A percentile compares a stretch with the other conserved stretches of the same genome.
phyloP scores from a whole-genome alignment of 1,139 yeast genomes.

The Arxiozyma slooffiae region DNA sequence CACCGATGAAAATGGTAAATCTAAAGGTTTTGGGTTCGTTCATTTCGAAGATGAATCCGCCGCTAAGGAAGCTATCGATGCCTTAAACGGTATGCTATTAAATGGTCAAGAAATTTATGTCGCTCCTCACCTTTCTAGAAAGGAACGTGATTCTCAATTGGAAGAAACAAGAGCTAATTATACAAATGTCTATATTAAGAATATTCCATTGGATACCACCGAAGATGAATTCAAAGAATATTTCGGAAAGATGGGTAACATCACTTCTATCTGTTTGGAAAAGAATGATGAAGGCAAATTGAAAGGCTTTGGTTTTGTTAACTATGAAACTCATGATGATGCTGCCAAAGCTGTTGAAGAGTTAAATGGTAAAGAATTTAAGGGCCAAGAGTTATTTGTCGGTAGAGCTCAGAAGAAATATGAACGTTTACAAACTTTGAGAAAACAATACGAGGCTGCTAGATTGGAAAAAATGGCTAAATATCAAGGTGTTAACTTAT shows the following conservation, averaged over 20 bases:
- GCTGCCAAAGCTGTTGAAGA: slow-evolving; percentile 90
- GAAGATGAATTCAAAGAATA: slow-evolving; percentile 67
- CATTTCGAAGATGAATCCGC: slow-evolving; percentile 92
- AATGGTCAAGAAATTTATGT: slow-evolving; percentile 95
- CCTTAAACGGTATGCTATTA: slow-evolving; percentile 96
- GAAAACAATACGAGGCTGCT: slow-evolving; percentile 87
- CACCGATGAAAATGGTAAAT: slow-evolving; percentile 81
- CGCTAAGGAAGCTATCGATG: slow-evolving; percentile 91
- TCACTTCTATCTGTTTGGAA: slow-evolving; percentile 79
- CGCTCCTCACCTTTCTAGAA: slow-evolving; percentile 86
- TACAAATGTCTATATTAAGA: slow-evolving; percentile 93
- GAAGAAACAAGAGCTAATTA: slow-evolving; percentile 87
- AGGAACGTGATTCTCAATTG: slow-evolving; percentile 90
- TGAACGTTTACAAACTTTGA: slow-evolving; percentile 95
- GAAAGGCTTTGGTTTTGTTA: slow-evolving; percentile 93
- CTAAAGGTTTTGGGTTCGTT: slow-evolving; percentile 96
- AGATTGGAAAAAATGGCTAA: slow-evolving; percentile 87
- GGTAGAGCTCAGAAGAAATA: slow-evolving; percentile 99
- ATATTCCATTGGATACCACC: slow-evolving; percentile 62
- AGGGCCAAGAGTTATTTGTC: slow-evolving; percentile 80
- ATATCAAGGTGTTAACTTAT: slow-evolving; percentile 96
- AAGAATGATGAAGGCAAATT: slow-evolving; percentile 82
- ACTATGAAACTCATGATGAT: slow-evolving; percentile 76
- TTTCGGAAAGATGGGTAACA: slow-evolving; percentile 65
- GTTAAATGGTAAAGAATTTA: slow-evolving; percentile 77